Base-by-base conservation (phyloP, 1,284 basidiomycete genomes). In the Cryptococcus depauperatus region DNA sequence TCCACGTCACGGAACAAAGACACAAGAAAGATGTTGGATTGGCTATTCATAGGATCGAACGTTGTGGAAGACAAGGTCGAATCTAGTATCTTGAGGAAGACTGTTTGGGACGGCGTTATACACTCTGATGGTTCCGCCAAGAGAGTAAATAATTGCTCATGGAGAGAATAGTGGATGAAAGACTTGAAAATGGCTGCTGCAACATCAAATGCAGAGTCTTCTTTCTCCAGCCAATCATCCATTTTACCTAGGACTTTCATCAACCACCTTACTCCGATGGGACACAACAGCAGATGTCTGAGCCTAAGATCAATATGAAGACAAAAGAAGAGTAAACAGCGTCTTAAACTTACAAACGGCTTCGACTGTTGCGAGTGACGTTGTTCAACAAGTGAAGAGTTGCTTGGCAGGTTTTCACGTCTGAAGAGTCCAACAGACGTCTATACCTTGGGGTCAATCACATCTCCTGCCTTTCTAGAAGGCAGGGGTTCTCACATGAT, bases 11-110 rank as follows among this genome's bases (percentile, higher is more conserved):
- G 51, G 39, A 58, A 58, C 2, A 48, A 35, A n/a, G 46, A 46
- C 5, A 60, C 22, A 11, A 62, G 47, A 43, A 59, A 61, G 37
- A 27, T 11, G 35, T 47, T 48, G 41, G 44, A n/a, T 19, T n/a
- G 6, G n/a, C 21, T 8, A 22, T 22, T n/a, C 10, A 10, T 2
- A 16, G 18, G 7, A 4, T 32, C 14, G n/a, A 21, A 23, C 16
- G 18, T 28, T 38, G 30, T 18, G 2, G 47, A 46, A 13, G 57
- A 81, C 43, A 88, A 72, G 59, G 83, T 81, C 2, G 85, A 84
- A 64, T 92, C 89, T 14, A 90, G 70, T 5, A 91, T 73, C 68
- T 90, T 91, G 46, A 92, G 76, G n/a, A 91, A 70, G 10, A 79
- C 83, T 1, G 81, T 87, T 66, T 91, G 88, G 55, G 83, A 80